Percentiles rank a stretch among this genome's conserved stretches.
phyloP scores from a whole-genome alignment of 768 basidiomycete species.

The Serendipita sp. region DNA sequence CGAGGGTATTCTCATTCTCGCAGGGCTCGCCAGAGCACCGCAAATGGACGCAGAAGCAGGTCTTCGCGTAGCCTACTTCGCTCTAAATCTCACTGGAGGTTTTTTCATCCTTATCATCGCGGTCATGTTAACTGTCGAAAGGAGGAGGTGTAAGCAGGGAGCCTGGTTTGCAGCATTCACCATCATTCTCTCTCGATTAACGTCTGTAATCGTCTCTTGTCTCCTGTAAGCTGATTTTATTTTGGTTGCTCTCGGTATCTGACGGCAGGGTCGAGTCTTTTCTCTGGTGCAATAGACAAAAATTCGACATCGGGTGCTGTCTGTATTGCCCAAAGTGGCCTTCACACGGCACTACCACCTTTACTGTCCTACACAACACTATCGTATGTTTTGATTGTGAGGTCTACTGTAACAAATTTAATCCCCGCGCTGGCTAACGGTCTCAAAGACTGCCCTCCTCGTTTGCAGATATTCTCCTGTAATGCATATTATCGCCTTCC shows the following conservation, averaged over 20 bases:
- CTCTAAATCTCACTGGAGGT: neutral
- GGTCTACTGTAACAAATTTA: neutral
- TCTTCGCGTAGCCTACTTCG: neutral
- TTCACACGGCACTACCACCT: neutral
- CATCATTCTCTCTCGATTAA: neutral
- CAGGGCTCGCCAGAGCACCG: too few species aligned
- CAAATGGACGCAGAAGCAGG: neutral
- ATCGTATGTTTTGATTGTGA: neutral
- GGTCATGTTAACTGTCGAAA: neutral
- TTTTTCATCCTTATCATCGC: neutral
- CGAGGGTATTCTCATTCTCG: too few species aligned
- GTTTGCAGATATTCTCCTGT: neutral
- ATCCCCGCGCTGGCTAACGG: neutral
- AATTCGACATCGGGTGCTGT: neutral
- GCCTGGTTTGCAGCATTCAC: neutral
- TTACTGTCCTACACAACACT: neutral
- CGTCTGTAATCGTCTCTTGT: neutral
- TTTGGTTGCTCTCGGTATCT: neutral
- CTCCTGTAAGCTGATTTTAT: neutral
- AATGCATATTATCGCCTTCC: neutral
- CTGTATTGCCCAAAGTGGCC: neutral
- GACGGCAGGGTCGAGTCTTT: neutral
- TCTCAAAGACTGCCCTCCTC: neutral
- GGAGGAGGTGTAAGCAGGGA: neutral
- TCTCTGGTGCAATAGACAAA: neutral